Percentiles rank a stretch among this genome's conserved stretches.
These are phyloP conservation scores for Zizania palustris DNA, from an alignment of 202 grass and related monocot genomes.

Conservation along the genomic window DNA sequence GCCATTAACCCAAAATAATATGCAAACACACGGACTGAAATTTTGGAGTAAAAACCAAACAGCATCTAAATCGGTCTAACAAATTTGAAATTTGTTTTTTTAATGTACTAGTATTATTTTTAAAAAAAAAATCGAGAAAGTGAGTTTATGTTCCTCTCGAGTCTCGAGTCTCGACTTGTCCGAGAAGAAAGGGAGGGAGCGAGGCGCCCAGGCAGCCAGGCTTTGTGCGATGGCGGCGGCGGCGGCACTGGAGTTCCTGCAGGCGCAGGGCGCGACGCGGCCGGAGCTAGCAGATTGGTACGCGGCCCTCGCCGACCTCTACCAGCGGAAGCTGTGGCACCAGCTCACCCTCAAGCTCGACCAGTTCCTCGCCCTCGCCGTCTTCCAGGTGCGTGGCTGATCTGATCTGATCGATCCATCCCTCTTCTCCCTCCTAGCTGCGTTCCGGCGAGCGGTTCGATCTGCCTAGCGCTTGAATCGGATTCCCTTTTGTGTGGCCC, in stretches of 20 bases:
- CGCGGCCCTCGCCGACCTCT: constrained; percentile 55
- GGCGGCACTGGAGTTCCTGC: constrained; percentile 53
- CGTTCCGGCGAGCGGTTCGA: background rate
- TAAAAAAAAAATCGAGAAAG: no score
- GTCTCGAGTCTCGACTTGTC: constrained; percentile 47
- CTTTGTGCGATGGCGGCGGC: constrained; percentile 31
- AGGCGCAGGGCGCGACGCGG: constrained; percentile 52
- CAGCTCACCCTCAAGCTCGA: constrained; percentile 73
- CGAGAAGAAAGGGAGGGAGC: constrained; percentile 40
- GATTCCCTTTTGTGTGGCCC: background rate
- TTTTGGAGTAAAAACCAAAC: no score
- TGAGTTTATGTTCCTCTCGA: background rate
- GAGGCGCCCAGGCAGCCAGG: background rate
- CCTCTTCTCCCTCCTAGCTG: background rate
- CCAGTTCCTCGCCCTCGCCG: constrained; percentile 67
- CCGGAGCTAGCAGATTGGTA: constrained; percentile 70
- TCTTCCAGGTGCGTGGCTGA: constrained; percentile 47
- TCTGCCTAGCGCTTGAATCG: constrained; percentile 14
- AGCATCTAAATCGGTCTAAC: no score
- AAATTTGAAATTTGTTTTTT: no score
- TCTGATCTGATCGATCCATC: background rate
- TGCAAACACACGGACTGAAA: no score
- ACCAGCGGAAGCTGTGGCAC: constrained; percentile 69
- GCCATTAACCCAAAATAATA: no score
- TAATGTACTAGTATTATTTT: no score